Evolutionary conservation across 257 asterid species (phyloP).

Genomic region (Ilex aquifolium): DNA sequence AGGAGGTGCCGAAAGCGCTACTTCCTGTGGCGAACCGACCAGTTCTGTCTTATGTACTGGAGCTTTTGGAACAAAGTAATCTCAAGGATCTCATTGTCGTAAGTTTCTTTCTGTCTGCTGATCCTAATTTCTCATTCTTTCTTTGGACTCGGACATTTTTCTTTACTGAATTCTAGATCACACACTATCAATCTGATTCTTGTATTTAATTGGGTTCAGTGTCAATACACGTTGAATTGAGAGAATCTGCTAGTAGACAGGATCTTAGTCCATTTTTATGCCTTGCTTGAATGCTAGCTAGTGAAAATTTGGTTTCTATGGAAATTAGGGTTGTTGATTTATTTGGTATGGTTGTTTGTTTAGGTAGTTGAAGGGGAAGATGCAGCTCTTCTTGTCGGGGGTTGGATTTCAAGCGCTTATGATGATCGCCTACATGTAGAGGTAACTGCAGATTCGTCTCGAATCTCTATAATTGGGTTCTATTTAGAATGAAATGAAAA

Average conservation of each 20-base stretch:
- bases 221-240: too few species aligned
- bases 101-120: conserved; percentile 10
- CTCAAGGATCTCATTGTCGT: conserved; percentile 77
- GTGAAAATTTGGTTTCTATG: background rate
- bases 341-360: conserved; percentile 11
- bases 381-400: conserved; percentile 78
- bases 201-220: too few species aligned
- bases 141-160: background rate
- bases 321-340: conserved; percentile 11
- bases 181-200: background rate
- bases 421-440: conserved; percentile 87
- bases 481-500: background rate
- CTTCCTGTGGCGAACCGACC: conserved; percentile 89
- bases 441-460: conserved; percentile 31
- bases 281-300: background rate
- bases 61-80: conserved; percentile 77
- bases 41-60: conserved; percentile 71
- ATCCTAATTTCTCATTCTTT: background rate
- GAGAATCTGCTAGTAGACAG: too few species aligned
- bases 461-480: too few species aligned
- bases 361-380: conserved; percentile 91
- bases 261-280: background rate
- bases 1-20: conserved; percentile 90
- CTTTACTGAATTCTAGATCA: background rate
- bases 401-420: conserved; percentile 80